These are phyloP conservation scores for Moricandia arvensis DNA, from an alignment of 345 rosid species.

Conservation along the genomic window DNA sequence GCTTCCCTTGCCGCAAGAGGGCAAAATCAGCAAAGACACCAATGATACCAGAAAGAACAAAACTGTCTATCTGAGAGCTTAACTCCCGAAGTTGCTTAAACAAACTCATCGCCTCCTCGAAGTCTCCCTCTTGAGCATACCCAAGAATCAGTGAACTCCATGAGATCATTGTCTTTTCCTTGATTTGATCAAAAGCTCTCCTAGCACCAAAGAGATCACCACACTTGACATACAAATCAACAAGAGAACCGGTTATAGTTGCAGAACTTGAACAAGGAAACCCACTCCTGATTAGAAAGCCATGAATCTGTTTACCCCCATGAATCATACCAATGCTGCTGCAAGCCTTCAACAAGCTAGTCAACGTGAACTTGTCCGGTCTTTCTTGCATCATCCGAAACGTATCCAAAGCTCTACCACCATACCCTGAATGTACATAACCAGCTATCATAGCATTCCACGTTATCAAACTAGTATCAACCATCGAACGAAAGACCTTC, in stretches of 20 bases:
- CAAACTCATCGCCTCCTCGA: slow-evolving; percentile 62
- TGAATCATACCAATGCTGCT: slow-evolving; percentile 45
- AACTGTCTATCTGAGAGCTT: slow-evolving; percentile 47
- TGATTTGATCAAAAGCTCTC: slow-evolving; percentile 55
- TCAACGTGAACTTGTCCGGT: slow-evolving; percentile 69
- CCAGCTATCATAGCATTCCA: slow-evolving; percentile 86
- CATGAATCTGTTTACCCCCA: slow-evolving; percentile 66
- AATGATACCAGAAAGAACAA: slow-evolving; percentile 67
- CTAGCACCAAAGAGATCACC: slow-evolving; percentile 52
- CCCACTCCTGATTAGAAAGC: slow-evolving; percentile 56
- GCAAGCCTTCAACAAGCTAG: slow-evolving; percentile 73
- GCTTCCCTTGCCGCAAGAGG: slow-evolving; percentile 77
- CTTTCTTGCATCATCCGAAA: slow-evolving; percentile 53
- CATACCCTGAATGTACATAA: slow-evolving; percentile 45
- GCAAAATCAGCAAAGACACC: slow-evolving; percentile 88
- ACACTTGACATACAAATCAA: slow-evolving; percentile 78
- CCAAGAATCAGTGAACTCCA: slow-evolving; percentile 79
- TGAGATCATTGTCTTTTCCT: slow-evolving; percentile 60
- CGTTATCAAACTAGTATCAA: slow-evolving; percentile 49
- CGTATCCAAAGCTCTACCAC: slow-evolving; percentile 60
- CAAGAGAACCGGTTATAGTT: slow-evolving; percentile 59
- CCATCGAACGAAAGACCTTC: slow-evolving; percentile 49
- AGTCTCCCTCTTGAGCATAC: slow-evolving; percentile 73
- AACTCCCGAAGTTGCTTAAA: slow-evolving; percentile 57
- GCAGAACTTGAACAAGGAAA: slow-evolving; percentile 46